Base-by-base conservation (phyloP, 2,329 filamentous ascomycete species). In the Fusarium udum region DNA sequence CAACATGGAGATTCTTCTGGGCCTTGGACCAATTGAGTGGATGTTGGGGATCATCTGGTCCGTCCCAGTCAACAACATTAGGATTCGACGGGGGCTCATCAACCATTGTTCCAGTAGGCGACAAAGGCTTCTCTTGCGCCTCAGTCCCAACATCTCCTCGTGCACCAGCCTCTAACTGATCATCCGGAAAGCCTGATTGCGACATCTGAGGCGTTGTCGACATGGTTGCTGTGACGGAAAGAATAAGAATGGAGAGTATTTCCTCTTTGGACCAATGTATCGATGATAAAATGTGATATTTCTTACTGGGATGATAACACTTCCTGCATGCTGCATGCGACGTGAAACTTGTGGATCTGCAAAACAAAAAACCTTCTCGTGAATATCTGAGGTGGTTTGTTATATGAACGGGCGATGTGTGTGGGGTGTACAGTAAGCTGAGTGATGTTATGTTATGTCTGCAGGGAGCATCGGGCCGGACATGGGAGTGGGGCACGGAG, bases 1-100 rank as follows among this genome's bases (percentile, higher is more conserved):
- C 75, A 6, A 89, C 81, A 34, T 85, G 84, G 4, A 81, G 73
- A 75, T 84, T 84, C 37, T 81, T 81, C 63, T 80, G 80, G 42
- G 80, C 81, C 52, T 89, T 78, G 0, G 87, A 80, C 91, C 92
- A 93, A 76, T 92, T 92, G 61, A 87, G 85, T 0, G 92, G 91
- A 72, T 93, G 91, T 9, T 85, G 83, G 10, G 85, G 84, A 72
- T 92, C 90, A 69, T 88, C 81, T 3, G 85, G 75, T 1, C 79
- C 87, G 26, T 88, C 86, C 82, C 91, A 93, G 75, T 93, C 90
- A 24, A 93, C 85, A 24, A 89, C 79, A 20, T 68, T 62, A 1
- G 62, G 36, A 37, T 49, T 43, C 4, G 57, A 4, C 16, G 32
- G 7, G 7, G 53, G 34, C 11, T 53, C 63, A 11, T 55, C 48